These are phyloP conservation scores for Endotrypanum monterogeii DNA, from an alignment of 208 protist species.

Conservation along the genomic window DNA sequence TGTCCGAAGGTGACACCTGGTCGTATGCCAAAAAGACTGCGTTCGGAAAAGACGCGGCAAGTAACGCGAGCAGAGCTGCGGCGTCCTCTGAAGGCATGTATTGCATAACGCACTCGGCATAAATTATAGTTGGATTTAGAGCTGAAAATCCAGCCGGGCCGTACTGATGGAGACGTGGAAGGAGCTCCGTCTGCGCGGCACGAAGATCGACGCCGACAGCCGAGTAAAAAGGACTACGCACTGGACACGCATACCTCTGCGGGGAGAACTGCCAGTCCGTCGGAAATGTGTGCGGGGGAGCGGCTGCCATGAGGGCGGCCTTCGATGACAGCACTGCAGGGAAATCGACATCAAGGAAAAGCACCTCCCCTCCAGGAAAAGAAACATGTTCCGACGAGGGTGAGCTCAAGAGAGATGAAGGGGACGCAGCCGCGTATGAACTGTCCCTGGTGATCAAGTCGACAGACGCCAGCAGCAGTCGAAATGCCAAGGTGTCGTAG, in stretches of 20 bases:
- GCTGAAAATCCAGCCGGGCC: slow-evolving; percentile 35
- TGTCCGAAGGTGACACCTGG: slow-evolving; percentile 77
- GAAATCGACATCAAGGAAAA: slow-evolving; percentile 87
- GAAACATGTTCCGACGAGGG: neutral
- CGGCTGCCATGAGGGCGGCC: slow-evolving; percentile 62
- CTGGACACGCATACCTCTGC: slow-evolving; percentile 19
- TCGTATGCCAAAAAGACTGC: slow-evolving; percentile 83
- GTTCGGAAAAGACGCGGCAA: slow-evolving; percentile 54
- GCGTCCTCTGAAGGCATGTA: slow-evolving; percentile 79
- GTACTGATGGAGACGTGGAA: slow-evolving; percentile 37
- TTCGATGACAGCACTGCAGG: slow-evolving; percentile 79
- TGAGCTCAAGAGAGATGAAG: neutral
- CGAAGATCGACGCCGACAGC: slow-evolving; percentile 84
- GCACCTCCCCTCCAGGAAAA: slow-evolving; percentile 29
- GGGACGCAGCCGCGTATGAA: neutral
- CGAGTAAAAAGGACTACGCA: slow-evolving; percentile 44
- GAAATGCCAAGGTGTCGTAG: slow-evolving; percentile 86
- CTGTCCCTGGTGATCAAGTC: neutral
- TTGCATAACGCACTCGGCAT: slow-evolving; percentile 92
- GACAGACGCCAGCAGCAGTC: slow-evolving; percentile 40
- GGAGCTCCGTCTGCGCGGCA: slow-evolving; percentile 23
- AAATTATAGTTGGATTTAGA: slow-evolving; percentile 71
- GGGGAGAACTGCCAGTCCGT: slow-evolving; percentile 29
- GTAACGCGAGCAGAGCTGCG: slow-evolving; percentile 46
- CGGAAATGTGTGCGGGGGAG: slow-evolving; percentile 56